Conservation (phyloP, 2,329 filamentous ascomycete species). For the Colletotrichum sansevieriae region DNA sequence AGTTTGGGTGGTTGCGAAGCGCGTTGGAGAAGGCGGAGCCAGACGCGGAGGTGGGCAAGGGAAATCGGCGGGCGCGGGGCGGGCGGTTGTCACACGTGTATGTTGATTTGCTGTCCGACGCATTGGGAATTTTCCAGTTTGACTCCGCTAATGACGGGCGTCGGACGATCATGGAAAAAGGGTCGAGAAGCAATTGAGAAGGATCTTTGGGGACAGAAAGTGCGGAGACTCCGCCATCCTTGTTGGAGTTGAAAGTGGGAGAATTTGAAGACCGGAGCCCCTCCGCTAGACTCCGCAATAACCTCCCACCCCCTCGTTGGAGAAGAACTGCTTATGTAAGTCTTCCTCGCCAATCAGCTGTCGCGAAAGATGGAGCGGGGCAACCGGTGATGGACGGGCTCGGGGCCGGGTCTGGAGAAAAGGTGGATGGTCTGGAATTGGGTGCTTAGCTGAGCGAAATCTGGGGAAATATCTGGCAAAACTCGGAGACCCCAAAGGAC, state of each 20-base stretch:
- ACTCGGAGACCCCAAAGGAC: too few relatives aligned
- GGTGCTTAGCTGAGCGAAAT: slow-evolving; percentile 24
- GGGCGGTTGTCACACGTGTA: background rate
- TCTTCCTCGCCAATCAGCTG: slow-evolving; percentile 4
- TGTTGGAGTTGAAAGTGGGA: background rate
- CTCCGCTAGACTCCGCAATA: slow-evolving; percentile 42
- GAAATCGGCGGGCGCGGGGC: background rate
- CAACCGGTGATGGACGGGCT: slow-evolving; percentile 6
- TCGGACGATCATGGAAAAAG: slow-evolving; percentile 8
- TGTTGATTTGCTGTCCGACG: background rate
- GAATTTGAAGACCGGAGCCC: slow-evolving; percentile 14
- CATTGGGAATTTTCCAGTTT: background rate
- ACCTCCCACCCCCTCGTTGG: slow-evolving; percentile 16
- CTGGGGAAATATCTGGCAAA: slow-evolving; percentile 18
- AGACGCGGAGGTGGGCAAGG: background rate
- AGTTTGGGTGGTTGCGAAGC: background rate
- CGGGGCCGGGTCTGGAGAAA: slow-evolving; percentile 28
- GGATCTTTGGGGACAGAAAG: background rate
- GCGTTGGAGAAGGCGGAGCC: slow-evolving; percentile 17
- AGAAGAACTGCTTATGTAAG: slow-evolving; percentile 13
- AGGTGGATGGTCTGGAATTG: slow-evolving; percentile 3
- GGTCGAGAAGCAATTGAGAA: background rate
- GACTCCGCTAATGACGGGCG: slow-evolving; percentile 16
- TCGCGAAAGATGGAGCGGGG: background rate
- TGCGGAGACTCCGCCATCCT: slow-evolving; percentile 39